These are phyloP conservation scores for Pleurotus tuber-regium DNA, from an alignment of 768 basidiomycete genomes.

Conservation along the genomic window DNA sequence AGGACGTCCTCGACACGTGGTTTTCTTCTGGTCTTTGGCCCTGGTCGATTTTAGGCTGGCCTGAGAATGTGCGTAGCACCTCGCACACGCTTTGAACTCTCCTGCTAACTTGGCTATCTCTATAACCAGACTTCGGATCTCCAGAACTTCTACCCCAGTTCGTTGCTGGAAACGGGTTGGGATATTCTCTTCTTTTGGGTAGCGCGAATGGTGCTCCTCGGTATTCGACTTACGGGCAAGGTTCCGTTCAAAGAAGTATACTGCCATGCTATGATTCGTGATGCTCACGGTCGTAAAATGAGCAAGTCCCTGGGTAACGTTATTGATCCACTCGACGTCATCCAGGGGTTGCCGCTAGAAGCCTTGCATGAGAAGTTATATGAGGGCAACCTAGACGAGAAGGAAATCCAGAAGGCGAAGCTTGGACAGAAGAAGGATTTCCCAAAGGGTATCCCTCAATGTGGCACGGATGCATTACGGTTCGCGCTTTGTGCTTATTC, in stretches of 20 bases:
- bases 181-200: conserved; percentile 99
- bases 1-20: conserved; percentile 98
- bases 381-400: conserved; percentile 91
- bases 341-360: conserved; percentile 79
- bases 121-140: conserved; percentile 77
- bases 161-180: conserved; percentile 97
- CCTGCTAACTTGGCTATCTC: neutral
- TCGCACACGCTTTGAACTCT: neutral
- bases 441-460: conserved; percentile 98
- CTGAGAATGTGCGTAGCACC: conserved; percentile 61
- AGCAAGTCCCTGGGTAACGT: conserved; percentile 97
- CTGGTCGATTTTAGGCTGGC: conserved; percentile 97
- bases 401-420: conserved; percentile 88
- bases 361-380: conserved; percentile 80
- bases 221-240: conserved; percentile 81
- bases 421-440: conserved; percentile 98
- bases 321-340: conserved; percentile 94
- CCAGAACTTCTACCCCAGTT: conserved; percentile 80
- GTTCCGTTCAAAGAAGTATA: conserved; percentile 95
- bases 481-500: conserved; percentile 96
- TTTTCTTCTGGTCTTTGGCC: conserved; percentile 98
- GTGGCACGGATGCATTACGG: conserved; percentile 93
- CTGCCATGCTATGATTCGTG: conserved; percentile 98
- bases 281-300: conserved; percentile 99
- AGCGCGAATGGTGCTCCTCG: conserved; percentile 95